A percentile compares a stretch with the other conserved stretches of the same genome.
Evolutionary conservation across 495 filamentous ascomycete genomes (phyloP).

Genomic region (Penicillium manginii): DNA sequence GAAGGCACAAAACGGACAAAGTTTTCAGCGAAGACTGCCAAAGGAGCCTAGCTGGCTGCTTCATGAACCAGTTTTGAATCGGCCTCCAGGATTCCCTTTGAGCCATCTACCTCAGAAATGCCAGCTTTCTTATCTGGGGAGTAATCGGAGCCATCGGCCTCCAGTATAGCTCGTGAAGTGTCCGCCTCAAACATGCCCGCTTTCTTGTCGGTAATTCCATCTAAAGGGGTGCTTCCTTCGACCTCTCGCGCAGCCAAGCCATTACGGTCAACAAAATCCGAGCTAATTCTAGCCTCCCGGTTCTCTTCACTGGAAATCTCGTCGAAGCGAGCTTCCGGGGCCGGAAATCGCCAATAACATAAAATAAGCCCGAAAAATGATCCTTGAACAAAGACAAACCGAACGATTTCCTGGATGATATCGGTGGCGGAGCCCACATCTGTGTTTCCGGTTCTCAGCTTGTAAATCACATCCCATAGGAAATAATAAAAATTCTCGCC

Average conservation of each 20-base stretch:
- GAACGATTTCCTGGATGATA: neutral
- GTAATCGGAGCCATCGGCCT: neutral
- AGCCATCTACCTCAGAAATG: neutral
- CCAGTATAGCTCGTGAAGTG: neutral
- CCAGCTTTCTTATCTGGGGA: neutral
- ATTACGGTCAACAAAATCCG: neutral
- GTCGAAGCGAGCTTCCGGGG: neutral
- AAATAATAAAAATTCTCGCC: neutral
- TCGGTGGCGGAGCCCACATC: no score
- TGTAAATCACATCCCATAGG: neutral
- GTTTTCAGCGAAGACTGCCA: no score
- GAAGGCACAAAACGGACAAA: no score
- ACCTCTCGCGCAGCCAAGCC: neutral
- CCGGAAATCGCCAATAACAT: neutral
- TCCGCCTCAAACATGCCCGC: neutral
- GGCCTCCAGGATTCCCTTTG: neutral
- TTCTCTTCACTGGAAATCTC: neutral
- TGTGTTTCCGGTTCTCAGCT: no score
- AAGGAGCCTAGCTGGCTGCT: neutral
- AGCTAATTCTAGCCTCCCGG: neutral
- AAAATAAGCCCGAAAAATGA: neutral
- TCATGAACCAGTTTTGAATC: neutral
- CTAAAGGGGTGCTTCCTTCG: neutral
- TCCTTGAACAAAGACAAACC: neutral
- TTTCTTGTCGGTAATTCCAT: neutral